These are phyloP conservation scores for Triangularia setosa DNA, from an alignment of 2,329 filamentous ascomycete species.

Conservation along the genomic window DNA sequence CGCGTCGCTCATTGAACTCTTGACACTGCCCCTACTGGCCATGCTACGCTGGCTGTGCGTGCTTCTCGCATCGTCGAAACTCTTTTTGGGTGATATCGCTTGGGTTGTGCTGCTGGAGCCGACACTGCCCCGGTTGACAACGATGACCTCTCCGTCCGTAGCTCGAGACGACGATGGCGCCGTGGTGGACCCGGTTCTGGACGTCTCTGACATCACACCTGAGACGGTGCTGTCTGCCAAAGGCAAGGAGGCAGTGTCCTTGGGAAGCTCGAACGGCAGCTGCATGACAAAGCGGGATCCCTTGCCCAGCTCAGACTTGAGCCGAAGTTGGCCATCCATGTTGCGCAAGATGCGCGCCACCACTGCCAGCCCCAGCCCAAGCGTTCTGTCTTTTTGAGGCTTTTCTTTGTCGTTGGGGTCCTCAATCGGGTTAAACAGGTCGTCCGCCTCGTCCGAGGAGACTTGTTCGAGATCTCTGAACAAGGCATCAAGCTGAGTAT, in stretches of 20 bases:
- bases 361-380: constrained; percentile 81
- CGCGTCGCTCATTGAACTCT: constrained; percentile 57
- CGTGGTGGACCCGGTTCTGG: constrained; percentile 32
- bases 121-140: constrained; percentile 49
- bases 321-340: constrained; percentile 80
- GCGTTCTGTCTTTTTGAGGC: constrained; percentile 39
- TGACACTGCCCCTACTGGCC: constrained; percentile 45
- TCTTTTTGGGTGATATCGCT: constrained; percentile 28
- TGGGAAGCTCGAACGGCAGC: constrained; percentile 67
- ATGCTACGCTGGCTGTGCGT: constrained; percentile 39
- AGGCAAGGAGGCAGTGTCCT: constrained; percentile 30
- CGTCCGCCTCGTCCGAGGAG: constrained; percentile 39
- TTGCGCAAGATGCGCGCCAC: constrained; percentile 85
- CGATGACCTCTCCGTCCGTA: constrained; percentile 53
- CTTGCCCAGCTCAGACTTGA: constrained; percentile 79
- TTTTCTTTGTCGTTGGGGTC: constrained; percentile 31
- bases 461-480: constrained; percentile 60
- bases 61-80: constrained; percentile 38
- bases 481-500: constrained; percentile 45
- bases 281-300: constrained; percentile 80
- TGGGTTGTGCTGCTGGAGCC: constrained; percentile 18
- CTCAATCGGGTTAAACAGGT: constrained; percentile 17
- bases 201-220: constrained; percentile 14
- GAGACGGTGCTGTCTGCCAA: neutral
- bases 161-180: constrained; percentile 24